Evolutionary conservation across 257 asterid genomes (phyloP), one percentile per base, ranked within the genome.

Genomic region (Ilex asprella): DNA sequence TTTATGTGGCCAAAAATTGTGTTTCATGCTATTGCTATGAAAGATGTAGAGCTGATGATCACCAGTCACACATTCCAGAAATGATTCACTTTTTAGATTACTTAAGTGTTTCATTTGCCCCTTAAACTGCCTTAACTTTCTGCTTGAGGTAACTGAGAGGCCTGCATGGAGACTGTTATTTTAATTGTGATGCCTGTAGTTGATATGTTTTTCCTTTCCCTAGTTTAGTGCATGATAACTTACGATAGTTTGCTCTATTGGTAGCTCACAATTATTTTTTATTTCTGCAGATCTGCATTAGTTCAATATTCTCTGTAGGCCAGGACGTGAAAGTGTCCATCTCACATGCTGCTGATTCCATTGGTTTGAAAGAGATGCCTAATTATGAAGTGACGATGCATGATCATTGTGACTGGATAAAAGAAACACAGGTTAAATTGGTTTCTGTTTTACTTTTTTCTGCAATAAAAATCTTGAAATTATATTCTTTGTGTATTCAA

Each of bases 371-470:
- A 72, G 81, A 75, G 55, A 68, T 79, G 27, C 99, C 96, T 21
- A 66, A 35, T 46, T 92, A 78, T 71, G 78, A 77, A 64, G 83
- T 92, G 47, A 83, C 60, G 62, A 76, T 70, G 87, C 83, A 76
- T 8, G 89, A 92, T 68, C 86, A 92, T 70, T 69, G 70, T 66
- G 89, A 92, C 67, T 89, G 99, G 99, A 83, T 92, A 52, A 84
- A 71, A 73, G 76, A 71, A 71, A 64, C 79, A 51, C 97, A 83
- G 96, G 97, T 86, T 61, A 60, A 57, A 31, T 46, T 46, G 13
- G 55, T 11, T 32, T 32, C 60, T 13, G n/a, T 56, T 21, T 7
- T 21, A 27, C 55, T 32, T 31, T 56, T 47, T 51, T 16, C 13
- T 43, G 21, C 44, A 39, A 15, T 12, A n/a, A 16, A n/a, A 41